phyloP scores from a whole-genome alignment of 495 filamentous ascomycete species.

The Trichoderma virens region DNA sequence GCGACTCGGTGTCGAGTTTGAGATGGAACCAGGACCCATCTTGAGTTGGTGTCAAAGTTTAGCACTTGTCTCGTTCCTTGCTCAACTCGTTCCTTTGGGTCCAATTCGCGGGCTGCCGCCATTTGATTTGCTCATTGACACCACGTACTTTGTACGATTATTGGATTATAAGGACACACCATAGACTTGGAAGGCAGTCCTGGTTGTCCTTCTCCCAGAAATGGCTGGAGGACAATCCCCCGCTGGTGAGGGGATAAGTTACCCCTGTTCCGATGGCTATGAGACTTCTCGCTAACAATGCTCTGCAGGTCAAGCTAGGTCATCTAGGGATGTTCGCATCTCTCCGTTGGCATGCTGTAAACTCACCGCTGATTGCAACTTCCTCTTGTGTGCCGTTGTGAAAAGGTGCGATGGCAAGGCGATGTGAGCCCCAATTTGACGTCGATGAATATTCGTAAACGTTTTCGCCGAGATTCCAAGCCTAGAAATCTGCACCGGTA shows the following conservation, averaged over 20 bases:
- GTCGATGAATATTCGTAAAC: too few relatives aligned
- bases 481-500: too few relatives aligned
- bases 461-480: too few relatives aligned
- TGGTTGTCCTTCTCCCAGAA: slow-evolving; percentile 35
- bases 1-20: slow-evolving; percentile 15
- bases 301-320: background rate
- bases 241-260: slow-evolving; percentile 59
- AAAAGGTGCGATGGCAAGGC: background rate
- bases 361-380: background rate
- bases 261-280: slow-evolving; percentile 14
- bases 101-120: slow-evolving; percentile 14
- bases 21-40: slow-evolving; percentile 67
- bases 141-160: slow-evolving; percentile 14
- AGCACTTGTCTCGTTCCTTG: slow-evolving; percentile 65
- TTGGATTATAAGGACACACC: slow-evolving; percentile 30
- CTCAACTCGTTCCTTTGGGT: slow-evolving; percentile 16
- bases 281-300: slow-evolving; percentile 17
- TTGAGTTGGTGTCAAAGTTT: slow-evolving; percentile 93
- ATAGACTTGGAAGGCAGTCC: slow-evolving; percentile 29
- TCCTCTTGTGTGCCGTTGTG: background rate
- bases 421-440: background rate
- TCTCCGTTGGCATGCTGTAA: background rate
- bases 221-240: slow-evolving; percentile 47
- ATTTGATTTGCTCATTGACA: slow-evolving; percentile 19
- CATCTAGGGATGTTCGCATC: background rate